Base-by-base conservation (phyloP, 305 asterid species). In the Vinca major region DNA sequence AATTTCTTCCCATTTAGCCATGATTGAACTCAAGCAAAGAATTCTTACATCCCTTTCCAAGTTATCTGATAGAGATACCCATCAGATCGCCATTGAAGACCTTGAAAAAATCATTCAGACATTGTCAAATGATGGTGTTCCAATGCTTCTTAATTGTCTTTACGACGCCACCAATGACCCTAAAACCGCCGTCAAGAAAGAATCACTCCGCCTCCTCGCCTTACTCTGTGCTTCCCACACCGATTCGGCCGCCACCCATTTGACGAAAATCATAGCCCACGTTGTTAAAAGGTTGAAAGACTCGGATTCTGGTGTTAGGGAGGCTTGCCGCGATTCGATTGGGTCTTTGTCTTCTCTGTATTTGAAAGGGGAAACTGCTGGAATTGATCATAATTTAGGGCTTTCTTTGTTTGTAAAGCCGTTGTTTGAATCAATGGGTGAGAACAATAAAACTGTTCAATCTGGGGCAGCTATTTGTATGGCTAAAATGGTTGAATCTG, bases 51-150 rank as follows among this genome's bases (percentile, higher is more conserved):
- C 96, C 7, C 86, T 94, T 1, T 83, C 96, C 19, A 94, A 91
- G 78, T 93, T 94, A 48, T 89, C 99, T 52, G 98, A 94, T 78
- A 84, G 98, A 50, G 99, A 94, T 76, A 94, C 99, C 45, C 99
- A 94, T 81, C 96, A 91, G 86, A 94, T 94, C 90, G 99, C 98
- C 43, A 84, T 94, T 37, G 96, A 94, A 58, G 99, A 94, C 81
- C 89, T 94, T 33, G 93, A 88, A 71, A 88, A 86, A 75, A 85
- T 91, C 71, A 88, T 89, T 71, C 87, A 84, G 16, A 77, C 94
- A 63, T 86, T 88, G 44, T 77, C 98, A 0, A 88, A 80, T 73
- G 99, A 94, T 74, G 92, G 98, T 71, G 83, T 94, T 72, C 78
- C 97, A 7, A 88, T 91, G 92, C 85, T 94, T 11, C 89, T 94